Percentiles rank a stretch among this genome's conserved stretches.
phyloP scores from a whole-genome alignment of 805 yeast genomes.

The Hanseniaspora occidentalis region DNA sequence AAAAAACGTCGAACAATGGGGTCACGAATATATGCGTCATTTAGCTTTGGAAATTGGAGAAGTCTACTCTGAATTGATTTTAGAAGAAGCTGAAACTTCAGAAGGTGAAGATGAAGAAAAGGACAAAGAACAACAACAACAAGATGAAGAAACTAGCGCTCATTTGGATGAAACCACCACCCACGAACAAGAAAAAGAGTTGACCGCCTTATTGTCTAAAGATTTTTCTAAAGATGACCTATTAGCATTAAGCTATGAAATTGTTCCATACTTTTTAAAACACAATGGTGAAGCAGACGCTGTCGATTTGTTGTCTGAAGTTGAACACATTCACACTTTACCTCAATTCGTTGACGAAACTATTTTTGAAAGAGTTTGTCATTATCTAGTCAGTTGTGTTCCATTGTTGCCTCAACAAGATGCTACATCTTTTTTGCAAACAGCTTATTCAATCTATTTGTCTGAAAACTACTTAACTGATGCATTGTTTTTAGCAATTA shows the following conservation, averaged over 20 bases:
- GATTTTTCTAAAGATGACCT: constrained; percentile 31
- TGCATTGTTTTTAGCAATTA: constrained; percentile 80
- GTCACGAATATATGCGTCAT: constrained; percentile 95
- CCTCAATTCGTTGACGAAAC: constrained; percentile 75
- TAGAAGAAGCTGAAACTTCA: constrained; percentile 20
- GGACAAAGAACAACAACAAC: constrained; percentile 7
- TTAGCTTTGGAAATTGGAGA: constrained; percentile 91
- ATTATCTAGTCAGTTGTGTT: constrained; percentile 93
- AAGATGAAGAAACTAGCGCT: constrained; percentile 4
- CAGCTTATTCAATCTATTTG: constrained; percentile 79
- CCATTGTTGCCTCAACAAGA: constrained; percentile 93
- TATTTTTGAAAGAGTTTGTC: constrained; percentile 80
- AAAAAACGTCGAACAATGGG: constrained; percentile 73
- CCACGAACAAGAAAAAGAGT: constrained; percentile 6
- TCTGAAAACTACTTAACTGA: constrained; percentile 72
- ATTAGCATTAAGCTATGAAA: constrained; percentile 53
- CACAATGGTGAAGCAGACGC: constrained; percentile 99
- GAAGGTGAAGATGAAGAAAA: constrained; percentile 6
- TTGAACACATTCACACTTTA: constrained; percentile 74
- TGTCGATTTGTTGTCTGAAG: constrained; percentile 80
- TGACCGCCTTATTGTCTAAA: constrained; percentile 6
- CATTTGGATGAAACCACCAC: constrained; percentile 5
- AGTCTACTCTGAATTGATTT: constrained; percentile 48
- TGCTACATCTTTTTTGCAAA: constrained; percentile 70
- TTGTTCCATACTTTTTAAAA: constrained; percentile 80